Evolutionary conservation across 2,329 filamentous ascomycete genomes (phyloP), one percentile per base, ranked within the genome.

Genomic region (Mollisia scopiformis): DNA sequence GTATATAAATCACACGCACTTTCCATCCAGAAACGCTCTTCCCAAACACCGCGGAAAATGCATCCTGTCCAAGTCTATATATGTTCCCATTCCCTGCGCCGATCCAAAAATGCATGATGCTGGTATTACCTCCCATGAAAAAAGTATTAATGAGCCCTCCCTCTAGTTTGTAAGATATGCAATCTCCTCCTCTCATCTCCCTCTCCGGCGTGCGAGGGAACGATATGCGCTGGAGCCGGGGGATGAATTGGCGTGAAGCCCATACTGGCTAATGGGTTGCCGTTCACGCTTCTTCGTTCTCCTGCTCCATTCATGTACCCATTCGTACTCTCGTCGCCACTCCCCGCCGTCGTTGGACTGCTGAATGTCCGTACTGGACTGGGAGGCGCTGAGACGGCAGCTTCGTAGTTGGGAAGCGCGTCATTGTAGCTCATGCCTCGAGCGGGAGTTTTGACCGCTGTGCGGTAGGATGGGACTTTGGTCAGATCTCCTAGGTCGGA

Each of bases 381-480:
- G 11, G 71, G 67, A 8, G 85, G 84, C 28, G 79, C 79, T 67
- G 80, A 84, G 46, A 84, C 76, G 0, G 85, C 88, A 2, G 88
- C 83, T 58, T 82, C 77, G 71, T 93, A 93, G 71, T 90, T 86
- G 0, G 90, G 90, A 6, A 91, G 80, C 31, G 80, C 79, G 23
- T 81, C 80, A 6, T 80, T 75, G 46, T 79, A 80, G 52, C 77
- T 80, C 79, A 68, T 65, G 51, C 33, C 82, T 80, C 54, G 84
- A 16, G 86, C 83, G 5, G 87, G 85, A 0, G 87, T 85, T 64
- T 84, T 85, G 27, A 92, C 85, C 0, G 90, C 90, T 1, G 90
- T 93, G 16, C 84, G 83, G 73, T 93, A 93, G 59, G 90, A 93
- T 1, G 90, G 90, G 2, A 93, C 90, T 66, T 89, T 89, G 72